Conservation (phyloP, 768 basidiomycete genomes). For the Boletus subparvulus region DNA sequence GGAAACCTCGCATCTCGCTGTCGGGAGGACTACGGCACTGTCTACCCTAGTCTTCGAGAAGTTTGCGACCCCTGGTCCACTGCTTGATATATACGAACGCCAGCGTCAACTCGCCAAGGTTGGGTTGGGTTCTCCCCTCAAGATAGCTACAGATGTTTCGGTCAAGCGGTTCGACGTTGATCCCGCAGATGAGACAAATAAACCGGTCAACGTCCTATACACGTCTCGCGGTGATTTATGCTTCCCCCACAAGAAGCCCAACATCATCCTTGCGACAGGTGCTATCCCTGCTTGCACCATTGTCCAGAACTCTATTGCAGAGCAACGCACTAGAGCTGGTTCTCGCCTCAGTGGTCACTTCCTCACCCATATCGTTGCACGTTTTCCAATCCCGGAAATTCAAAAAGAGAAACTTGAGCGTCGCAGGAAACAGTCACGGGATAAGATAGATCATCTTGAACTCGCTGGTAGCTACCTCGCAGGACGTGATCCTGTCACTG, state of each 20-base stretch:
- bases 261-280: constrained; percentile 22
- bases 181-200: too few species aligned
- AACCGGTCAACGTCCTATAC: constrained; percentile 12
- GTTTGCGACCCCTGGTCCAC: constrained; percentile 18
- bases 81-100: constrained; percentile 11
- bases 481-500: not conserved
- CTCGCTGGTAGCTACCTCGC: constrained; percentile 7
- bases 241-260: constrained; percentile 2
- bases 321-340: constrained; percentile 13
- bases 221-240: too few species aligned
- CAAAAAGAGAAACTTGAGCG: too few species aligned
- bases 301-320: constrained; percentile 15
- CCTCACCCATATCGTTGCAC: constrained; percentile 5
- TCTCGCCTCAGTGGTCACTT: constrained; percentile 18
- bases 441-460: too few species aligned
- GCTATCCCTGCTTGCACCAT: constrained; percentile 21
- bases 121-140: constrained; percentile 14
- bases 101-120: constrained; percentile 12
- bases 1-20: constrained; percentile 11
- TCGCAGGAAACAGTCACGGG: too few species aligned
- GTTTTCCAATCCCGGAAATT: not conserved
- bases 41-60: constrained; percentile 15
- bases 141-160: constrained; percentile 10
- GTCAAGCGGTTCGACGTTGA: constrained; percentile 5
- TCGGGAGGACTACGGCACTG: constrained; percentile 10